Evolutionary conservation across 257 asterid genomes (phyloP).

Genomic region (Fraxinus pennsylvanica): DNA sequence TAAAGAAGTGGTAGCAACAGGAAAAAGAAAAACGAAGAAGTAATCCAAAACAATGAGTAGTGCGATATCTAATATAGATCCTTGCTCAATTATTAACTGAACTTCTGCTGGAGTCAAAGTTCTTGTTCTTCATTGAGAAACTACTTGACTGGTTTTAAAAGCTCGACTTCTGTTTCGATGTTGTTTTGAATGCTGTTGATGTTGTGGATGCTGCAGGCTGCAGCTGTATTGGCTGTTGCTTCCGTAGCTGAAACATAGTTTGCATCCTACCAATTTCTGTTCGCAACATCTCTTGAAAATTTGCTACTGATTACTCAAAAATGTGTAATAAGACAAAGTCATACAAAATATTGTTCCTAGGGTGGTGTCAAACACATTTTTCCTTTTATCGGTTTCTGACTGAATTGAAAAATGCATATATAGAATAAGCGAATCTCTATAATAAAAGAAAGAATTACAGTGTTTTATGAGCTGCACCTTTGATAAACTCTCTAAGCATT

Average conservation of each 20-base stretch:
- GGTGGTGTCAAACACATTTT: not conserved
- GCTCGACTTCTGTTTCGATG: slow-evolving; percentile 56
- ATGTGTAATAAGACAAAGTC: not conserved
- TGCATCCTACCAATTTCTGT: slow-evolving; percentile 79
- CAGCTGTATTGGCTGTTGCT: slow-evolving; percentile 51
- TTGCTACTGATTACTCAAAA: too few relatives aligned
- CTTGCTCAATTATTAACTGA: slow-evolving; percentile 34
- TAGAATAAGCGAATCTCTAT: not conserved
- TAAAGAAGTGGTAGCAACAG: slow-evolving; percentile 16
- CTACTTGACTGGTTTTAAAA: slow-evolving; percentile 37
- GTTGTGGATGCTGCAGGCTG: slow-evolving; percentile 43
- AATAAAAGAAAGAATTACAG: slow-evolving; percentile 32
- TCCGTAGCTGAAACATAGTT: slow-evolving; percentile 49
- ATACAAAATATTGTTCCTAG: not conserved
- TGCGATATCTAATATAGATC: slow-evolving; percentile 23
- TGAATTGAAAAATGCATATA: not conserved
- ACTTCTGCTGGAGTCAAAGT: slow-evolving; percentile 39
- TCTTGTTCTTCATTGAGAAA: slow-evolving; percentile 40
- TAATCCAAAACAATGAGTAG: not conserved
- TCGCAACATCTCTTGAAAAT: slow-evolving; percentile 71
- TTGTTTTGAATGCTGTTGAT: slow-evolving; percentile 43
- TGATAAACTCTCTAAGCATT: slow-evolving; percentile 66
- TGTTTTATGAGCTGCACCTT: slow-evolving; percentile 84
- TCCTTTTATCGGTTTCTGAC: not conserved
- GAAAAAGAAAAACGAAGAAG: slow-evolving; percentile 13